Percentiles rank a stretch among this genome's conserved stretches.
Conservation (phyloP, 371 early-diverging fungal species). For the Scutellospora calospora region DNA sequence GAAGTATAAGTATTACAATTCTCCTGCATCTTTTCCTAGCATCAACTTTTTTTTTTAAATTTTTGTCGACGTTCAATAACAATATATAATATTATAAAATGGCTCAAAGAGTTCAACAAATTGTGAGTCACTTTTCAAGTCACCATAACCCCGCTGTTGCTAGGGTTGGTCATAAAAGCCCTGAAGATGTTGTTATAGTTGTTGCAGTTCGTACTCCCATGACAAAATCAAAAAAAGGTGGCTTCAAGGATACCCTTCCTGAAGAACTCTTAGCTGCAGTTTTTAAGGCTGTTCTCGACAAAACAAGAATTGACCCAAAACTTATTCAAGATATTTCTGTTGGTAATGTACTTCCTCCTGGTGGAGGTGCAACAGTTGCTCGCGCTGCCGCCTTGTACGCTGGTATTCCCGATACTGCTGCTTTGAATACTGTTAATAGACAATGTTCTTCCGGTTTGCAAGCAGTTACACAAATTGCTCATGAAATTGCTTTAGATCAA, state of each 20-base stretch:
- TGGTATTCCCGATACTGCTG: constrained; percentile 88
- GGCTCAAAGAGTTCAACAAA: constrained; percentile 38
- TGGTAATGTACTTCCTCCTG: constrained; percentile 93
- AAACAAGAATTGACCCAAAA: constrained; percentile 87
- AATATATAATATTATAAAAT: not conserved
- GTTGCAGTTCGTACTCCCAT: constrained; percentile 92
- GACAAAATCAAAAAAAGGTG: constrained; percentile 92
- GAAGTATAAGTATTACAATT: no score
- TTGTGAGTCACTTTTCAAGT: constrained; percentile 4
- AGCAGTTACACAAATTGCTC: constrained; percentile 90
- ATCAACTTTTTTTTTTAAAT: no score
- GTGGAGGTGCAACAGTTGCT: constrained; percentile 94
- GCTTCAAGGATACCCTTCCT: constrained; percentile 92
- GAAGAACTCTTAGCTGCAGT: constrained; percentile 90
- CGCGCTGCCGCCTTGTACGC: constrained; percentile 97
- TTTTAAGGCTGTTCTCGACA: constrained; percentile 82
- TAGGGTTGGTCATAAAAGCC: constrained; percentile 59
- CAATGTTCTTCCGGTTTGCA: constrained; percentile 98
- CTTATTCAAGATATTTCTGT: constrained; percentile 95
- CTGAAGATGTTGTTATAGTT: constrained; percentile 89
- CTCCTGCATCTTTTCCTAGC: no score
- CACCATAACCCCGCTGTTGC: not conserved
- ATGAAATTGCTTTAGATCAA: constrained; percentile 90
- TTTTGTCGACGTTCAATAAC: no score
- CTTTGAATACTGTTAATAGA: constrained; percentile 93